Evolutionary conservation across 2,329 filamentous ascomycete genomes (phyloP), one percentile per base, ranked within the genome.

Genomic region (Curvularia lunata): DNA sequence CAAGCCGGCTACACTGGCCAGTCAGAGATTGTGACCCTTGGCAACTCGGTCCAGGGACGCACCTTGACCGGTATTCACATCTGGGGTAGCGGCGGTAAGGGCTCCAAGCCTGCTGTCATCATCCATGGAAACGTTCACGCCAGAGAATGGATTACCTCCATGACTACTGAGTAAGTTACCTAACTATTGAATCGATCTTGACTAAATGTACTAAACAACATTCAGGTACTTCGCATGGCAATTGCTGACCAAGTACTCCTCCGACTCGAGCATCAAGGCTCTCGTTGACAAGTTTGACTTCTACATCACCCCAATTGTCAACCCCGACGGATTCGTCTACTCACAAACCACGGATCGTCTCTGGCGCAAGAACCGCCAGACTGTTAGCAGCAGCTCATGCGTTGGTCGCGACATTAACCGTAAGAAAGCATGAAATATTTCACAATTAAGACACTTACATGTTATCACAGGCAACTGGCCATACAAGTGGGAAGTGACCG

Each of bases 341-440:
- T 61, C 67, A 10, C 75, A 77, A 42, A 77, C 74, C 8, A 75
- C 60, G n/a, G 73, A 77, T 53, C 74, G 75, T 53, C 68, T 77
- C 34, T 77, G 75, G 75, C 72, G 75, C 57, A 77, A 77, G 67
- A 77, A 77, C 64, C 70, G 75, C 32, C 73, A 76, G 54, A 70
- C 68, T 13, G 66, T 72, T 12, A 68, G 65, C 49, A 63, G 67
- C 19, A 71, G 60, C 59, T 64, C 64, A 37, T 77, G 75, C 52
- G 61, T 75, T 42, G 75, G 75, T 38, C 69, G 70, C 13, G 75
- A 77, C 55, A 75, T 74, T 64, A 77, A 77, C 66, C 72, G 75
- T 57, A 40, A 27, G 54, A 21, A 12, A 1, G 4, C 18, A 21
- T n/a, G 16, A 23, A 8, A 12, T 25, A 23, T 27, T 18, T 1